Conservation (phyloP, 257 asterid species). For the Przewalskia tangutica region DNA sequence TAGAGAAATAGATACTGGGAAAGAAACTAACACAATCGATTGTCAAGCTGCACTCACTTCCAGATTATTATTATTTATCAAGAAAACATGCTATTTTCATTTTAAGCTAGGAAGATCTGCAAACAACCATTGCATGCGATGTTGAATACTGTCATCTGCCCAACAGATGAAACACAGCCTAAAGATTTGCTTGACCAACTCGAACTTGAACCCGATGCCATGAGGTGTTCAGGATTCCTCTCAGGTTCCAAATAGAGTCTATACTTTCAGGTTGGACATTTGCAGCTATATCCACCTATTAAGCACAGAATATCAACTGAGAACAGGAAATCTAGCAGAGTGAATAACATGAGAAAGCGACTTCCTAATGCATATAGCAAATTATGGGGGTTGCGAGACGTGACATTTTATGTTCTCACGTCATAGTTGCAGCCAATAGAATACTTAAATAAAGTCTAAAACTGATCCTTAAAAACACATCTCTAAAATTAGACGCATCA, state of each 20-base stretch:
- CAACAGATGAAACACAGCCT: constrained; percentile 14
- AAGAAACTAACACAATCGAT: not conserved
- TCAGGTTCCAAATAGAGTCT: constrained; percentile 80
- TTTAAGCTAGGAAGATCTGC: not conserved
- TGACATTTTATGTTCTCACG: not conserved
- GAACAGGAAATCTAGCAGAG: not conserved
- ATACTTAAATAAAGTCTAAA: not conserved
- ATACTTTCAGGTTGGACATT: constrained; percentile 91
- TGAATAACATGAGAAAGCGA: not conserved
- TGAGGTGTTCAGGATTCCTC: constrained; percentile 89
- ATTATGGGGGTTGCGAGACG: not conserved
- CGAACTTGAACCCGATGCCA: constrained; percentile 86
- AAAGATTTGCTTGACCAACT: constrained; percentile 67
- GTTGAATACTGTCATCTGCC: not conserved
- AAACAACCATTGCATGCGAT: not conserved
- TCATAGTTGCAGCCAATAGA: not conserved
- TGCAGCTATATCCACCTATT: constrained; percentile 77
- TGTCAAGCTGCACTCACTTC: not conserved
- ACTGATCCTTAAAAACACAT: not conserved
- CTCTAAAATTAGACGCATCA: not conserved
- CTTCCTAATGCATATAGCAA: not conserved
- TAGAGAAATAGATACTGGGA: not conserved
- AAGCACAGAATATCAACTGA: not conserved
- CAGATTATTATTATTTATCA: not conserved
- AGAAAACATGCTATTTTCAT: not conserved